phyloP scores from a whole-genome alignment of 2,329 filamentous ascomycete species.

The Pseudogymnoascus sp. region DNA sequence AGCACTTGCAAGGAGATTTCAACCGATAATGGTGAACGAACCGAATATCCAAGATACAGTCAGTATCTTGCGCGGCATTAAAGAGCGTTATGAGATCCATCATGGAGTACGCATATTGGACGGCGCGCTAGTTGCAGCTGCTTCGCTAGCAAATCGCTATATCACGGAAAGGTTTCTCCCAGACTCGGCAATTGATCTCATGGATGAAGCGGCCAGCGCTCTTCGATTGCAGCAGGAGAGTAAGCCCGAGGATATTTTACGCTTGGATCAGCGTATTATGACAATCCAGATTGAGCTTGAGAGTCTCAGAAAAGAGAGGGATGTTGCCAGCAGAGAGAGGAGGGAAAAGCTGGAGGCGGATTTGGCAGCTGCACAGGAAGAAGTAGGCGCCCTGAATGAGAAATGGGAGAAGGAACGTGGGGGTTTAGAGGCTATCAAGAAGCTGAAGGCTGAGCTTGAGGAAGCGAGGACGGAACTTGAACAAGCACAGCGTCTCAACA shows the following conservation, averaged over 20 bases:
- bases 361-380: conserved; percentile 66
- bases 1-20: conserved; percentile 82
- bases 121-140: conserved; percentile 81
- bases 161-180: conserved; percentile 93
- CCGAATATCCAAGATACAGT: conserved; percentile 88
- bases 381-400: conserved; percentile 64
- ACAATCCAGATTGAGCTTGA: conserved; percentile 96
- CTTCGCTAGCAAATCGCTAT: conserved; percentile 87
- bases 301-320: conserved; percentile 86
- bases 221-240: conserved; percentile 90
- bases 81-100: conserved; percentile 94
- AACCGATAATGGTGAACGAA: conserved; percentile 89
- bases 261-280: conserved; percentile 89
- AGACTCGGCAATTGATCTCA: conserved; percentile 93
- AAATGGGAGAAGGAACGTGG: conserved; percentile 85
- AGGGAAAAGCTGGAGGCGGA: conserved; percentile 75
- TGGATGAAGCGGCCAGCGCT: conserved; percentile 90
- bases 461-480: conserved; percentile 78
- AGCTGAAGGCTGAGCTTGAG: conserved; percentile 80
- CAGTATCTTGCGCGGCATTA: conserved; percentile 90
- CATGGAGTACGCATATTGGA: conserved; percentile 95
- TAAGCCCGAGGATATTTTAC: conserved; percentile 89
- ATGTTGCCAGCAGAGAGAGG: conserved; percentile 79
- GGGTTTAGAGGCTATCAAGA: conserved; percentile 81
- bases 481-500: conserved; percentile 74